Conservation (phyloP, 1,284 basidiomycete species). For the Takashimella tepidaria region DNA sequence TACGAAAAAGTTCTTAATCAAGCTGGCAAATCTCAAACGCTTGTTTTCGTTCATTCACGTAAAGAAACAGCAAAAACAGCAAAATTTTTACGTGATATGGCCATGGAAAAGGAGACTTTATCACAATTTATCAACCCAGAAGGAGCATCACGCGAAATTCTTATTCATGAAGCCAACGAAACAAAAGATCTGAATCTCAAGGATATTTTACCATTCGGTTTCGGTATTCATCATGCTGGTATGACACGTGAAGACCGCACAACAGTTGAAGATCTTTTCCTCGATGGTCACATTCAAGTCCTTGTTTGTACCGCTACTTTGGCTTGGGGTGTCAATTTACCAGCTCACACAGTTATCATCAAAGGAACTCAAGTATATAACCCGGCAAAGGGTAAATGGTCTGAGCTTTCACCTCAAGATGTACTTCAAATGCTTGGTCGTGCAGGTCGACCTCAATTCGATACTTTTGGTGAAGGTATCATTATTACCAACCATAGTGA, state of each 20-base stretch:
- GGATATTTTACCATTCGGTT: slow-evolving; percentile 92
- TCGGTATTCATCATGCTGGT: slow-evolving; percentile 98
- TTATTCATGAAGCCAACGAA: slow-evolving; percentile 76
- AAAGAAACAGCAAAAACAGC: slow-evolving; percentile 99
- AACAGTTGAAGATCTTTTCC: slow-evolving; percentile 91
- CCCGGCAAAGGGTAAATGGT: slow-evolving; percentile 97
- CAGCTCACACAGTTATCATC: slow-evolving; percentile 97
- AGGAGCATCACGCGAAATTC: slow-evolving; percentile 78
- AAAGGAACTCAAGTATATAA: slow-evolving; percentile 99
- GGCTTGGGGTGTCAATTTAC: slow-evolving; percentile 98
- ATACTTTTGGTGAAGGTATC: slow-evolving; percentile 95
- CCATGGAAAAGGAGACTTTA: slow-evolving; percentile 93
- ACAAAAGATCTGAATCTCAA: slow-evolving; percentile 79
- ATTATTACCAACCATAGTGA: slow-evolving; percentile 98
- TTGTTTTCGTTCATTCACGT: slow-evolving; percentile 96
- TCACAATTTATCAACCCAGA: slow-evolving; percentile 91
- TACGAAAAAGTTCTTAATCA: slow-evolving; percentile 98
- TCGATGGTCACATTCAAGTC: slow-evolving; percentile 87
- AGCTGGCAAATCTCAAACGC: slow-evolving; percentile 68
- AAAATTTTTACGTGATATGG: slow-evolving; percentile 87
- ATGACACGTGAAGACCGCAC: slow-evolving; percentile 93
- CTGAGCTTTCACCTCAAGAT: slow-evolving; percentile 92
- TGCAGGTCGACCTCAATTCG: slow-evolving; percentile 95
- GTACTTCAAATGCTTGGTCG: slow-evolving; percentile 98
- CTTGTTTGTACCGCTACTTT: slow-evolving; percentile 96